Base-by-base conservation (phyloP, 2,329 filamentous ascomycete genomes). In the Hypoxylon sp. region DNA sequence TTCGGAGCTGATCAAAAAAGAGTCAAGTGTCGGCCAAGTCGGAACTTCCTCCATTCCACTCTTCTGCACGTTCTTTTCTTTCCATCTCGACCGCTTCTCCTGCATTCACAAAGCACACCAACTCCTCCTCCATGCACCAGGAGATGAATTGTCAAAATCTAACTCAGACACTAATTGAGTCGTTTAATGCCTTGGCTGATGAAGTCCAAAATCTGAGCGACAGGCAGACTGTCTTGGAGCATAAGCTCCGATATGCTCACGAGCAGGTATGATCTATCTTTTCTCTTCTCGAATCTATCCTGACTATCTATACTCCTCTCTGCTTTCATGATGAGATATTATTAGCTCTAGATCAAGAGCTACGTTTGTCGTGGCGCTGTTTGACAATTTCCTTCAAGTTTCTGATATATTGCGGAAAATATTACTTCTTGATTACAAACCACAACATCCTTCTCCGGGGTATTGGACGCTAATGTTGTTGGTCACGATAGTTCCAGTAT, bases 281-380 rank as follows among this genome's bases (percentile, higher is more conserved):
- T 42, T 38, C 22, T 8, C 14, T 22, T 30, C 38, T 40, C 42
- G 84, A 74, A 64, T 68, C 48, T 24, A n/a, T 51, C 18, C 33
- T 36, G 45, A 12, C 33, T 22, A 30, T 42, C 30, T 16, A 32
- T 16, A 24, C 28, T n/a, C 44, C 52, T 32, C 54, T 50, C 36
- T 16, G 51, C 55, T 72, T 55, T 61, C 61, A 81, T 83, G 81
- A 83, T 81, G 79, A 80, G 70, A 75, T 74, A 73, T 76, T 77
- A 63, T 91, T 92, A 93, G 91, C 91, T 93, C 91, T 93, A 93
- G 91, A 93, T 91, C 90, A 90, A 84, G 85, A 92, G 89, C 84
- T 86, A 81, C 84, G 64, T 63, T 42, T 76, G 73, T 69, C 78
- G 83, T 82, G 84, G 81, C 82, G 75, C 79, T 87, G 90, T 91